A percentile compares a stretch with the other conserved stretches of the same genome.
Evolutionary conservation across 306 rosid genomes (phyloP).

Genomic region (Adenanthera pavonina): DNA sequence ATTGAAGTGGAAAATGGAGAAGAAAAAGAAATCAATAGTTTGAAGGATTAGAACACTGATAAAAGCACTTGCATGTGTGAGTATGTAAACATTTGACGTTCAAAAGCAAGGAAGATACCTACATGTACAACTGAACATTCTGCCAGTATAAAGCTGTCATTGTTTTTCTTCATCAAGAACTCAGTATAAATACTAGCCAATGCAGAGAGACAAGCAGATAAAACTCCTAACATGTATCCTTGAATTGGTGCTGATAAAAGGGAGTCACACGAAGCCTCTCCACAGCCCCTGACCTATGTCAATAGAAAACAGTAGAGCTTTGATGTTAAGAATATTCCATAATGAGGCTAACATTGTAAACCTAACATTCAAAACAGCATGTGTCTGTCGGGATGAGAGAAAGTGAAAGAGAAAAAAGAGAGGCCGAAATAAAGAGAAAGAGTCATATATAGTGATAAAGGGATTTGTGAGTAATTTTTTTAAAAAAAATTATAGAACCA

Average conservation of each 20-base stretch:
- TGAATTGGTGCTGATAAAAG: constrained; percentile 69
- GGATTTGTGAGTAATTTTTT: background rate
- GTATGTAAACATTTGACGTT: background rate
- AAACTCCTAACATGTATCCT: constrained; percentile 64
- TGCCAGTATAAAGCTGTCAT: constrained; percentile 79
- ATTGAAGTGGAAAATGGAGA: background rate
- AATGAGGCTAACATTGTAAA: background rate
- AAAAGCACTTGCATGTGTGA: background rate
- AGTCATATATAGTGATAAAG: background rate
- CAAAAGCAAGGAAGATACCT: constrained; percentile 48
- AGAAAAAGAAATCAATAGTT: background rate
- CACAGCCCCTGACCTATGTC: constrained; percentile 67
- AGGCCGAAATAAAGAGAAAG: background rate
- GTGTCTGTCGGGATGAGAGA: background rate
- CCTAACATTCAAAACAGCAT: background rate
- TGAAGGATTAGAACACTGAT: constrained; percentile 57
- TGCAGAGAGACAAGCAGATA: constrained; percentile 80
- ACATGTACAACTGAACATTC: constrained; percentile 76
- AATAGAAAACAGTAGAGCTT: constrained; percentile 19
- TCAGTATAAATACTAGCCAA: constrained; percentile 78
- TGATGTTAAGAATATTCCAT: background rate
- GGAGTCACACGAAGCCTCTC: constrained; percentile 69
- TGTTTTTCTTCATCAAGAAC: constrained; percentile 79
- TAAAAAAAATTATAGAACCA: background rate
- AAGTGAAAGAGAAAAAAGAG: background rate